Percentiles rank a stretch among this genome's conserved stretches.
Conservation (phyloP, 768 basidiomycete genomes). For the Leccinum rimulosum region DNA sequence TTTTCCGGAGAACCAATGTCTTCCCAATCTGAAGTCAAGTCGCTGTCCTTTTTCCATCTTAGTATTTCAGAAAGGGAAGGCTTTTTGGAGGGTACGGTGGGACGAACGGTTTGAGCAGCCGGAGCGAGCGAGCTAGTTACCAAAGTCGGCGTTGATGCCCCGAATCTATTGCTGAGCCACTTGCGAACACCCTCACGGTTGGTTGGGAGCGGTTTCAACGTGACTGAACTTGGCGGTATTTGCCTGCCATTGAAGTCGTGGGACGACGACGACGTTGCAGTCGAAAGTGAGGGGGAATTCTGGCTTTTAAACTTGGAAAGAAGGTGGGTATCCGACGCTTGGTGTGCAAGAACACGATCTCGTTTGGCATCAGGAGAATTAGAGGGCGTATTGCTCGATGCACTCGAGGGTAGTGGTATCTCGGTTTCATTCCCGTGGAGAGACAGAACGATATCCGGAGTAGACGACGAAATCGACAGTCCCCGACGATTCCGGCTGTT, state of each 20-base stretch:
- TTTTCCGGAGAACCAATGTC: conserved; percentile 47
- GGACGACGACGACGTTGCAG: conserved; percentile 45
- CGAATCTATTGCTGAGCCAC: conserved; percentile 67
- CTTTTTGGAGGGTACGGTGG: conserved; percentile 50
- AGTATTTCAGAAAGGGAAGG: conserved; percentile 68
- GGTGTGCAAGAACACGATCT: conserved; percentile 65
- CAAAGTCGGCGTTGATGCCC: conserved; percentile 41
- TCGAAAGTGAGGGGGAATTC: conserved; percentile 40
- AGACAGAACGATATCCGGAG: conserved; percentile 46
- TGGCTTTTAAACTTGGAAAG: conserved; percentile 48
- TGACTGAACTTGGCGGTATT: conserved; percentile 36
- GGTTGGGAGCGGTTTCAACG: conserved; percentile 55
- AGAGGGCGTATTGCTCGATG: conserved; percentile 49
- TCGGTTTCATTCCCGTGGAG: conserved; percentile 45
- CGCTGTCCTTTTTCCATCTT: conserved; percentile 52
- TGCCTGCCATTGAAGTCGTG: conserved; percentile 45
- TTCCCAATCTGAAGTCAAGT: conserved; percentile 63
- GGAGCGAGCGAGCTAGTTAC: conserved; percentile 36
- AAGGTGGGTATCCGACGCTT: conserved; percentile 67
- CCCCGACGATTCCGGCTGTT: conserved; percentile 53
- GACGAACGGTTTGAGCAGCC: conserved; percentile 34
- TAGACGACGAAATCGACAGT: conserved; percentile 46
- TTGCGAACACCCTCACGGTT: conserved; percentile 77
- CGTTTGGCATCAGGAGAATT: conserved; percentile 50
- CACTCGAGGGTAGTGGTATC: conserved; percentile 41